Base-by-base conservation (phyloP, 495 filamentous ascomycete species). In the Aspergillus wentii region DNA sequence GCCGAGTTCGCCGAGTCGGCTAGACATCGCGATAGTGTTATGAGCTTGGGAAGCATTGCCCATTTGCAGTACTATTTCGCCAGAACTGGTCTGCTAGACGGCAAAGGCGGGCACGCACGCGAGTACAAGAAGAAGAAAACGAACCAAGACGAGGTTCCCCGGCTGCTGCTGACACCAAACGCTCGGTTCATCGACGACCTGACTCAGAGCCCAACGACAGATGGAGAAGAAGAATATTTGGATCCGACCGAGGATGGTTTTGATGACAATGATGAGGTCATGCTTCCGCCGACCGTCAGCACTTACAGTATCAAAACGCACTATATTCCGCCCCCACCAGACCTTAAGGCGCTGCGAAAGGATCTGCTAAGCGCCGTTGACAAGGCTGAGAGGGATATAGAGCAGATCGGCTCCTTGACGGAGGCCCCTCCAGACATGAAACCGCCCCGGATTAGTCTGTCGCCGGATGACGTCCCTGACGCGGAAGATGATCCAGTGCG, bases 21-120 rank as follows among this genome's bases (percentile, higher is more conserved):
- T 35, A 79, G 78, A 46, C 84, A 86, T 30, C 72, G 92, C 41
- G 89, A 97, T 45, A 95, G 88, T 50, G 92, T 98, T 38, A 80
- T 96, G 75, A 95, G 86, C 54, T 64, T 98, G 44, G 92, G 92
- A 17, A 95, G 89, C 55, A 98, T 98, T 50, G 88, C 90, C 31
- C 92, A 98, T 65, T 66, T 98, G 49, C 92, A 98, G 53, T 95
- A 98, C 60, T 98, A 97, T 59, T 98, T 98, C 59, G 91, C 92
- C 25, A 75, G 94, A 34, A 98, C 92, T 3, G 92, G 92, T 3
- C 60, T 98, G 35, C 60, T 98, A 32, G 92, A 98, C 52, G 89
- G 91, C 23, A 96, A 95, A 57, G 90, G 89, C 13, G 92, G 82
- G 33, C 86, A 89, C 41, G 64, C 90, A 36, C 79, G 82, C 6